Evolutionary conservation across 148 eudicot genomes (phyloP).

Genomic region (Cornus florida): DNA sequence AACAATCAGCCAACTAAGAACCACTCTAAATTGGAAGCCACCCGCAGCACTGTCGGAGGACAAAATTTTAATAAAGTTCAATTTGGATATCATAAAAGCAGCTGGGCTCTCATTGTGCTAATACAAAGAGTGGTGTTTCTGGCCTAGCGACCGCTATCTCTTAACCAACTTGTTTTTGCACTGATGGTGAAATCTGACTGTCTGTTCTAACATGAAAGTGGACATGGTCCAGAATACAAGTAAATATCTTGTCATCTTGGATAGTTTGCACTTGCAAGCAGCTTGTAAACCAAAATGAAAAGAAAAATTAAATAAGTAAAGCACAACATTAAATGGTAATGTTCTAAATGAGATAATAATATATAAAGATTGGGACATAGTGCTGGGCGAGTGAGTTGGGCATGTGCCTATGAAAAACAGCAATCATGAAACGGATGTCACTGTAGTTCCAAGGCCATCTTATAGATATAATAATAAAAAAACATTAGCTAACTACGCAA

Average conservation of each 20-base stretch:
- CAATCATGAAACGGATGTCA: not conserved
- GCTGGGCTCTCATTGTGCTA: not conserved
- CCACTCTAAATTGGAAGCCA: not conserved
- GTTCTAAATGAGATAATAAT: not conserved
- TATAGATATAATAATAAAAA: not conserved
- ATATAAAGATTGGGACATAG: not conserved
- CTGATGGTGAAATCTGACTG: not conserved
- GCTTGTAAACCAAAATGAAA: not conserved
- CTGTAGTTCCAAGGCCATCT: not conserved
- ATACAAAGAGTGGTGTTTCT: not conserved
- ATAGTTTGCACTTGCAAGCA: not conserved
- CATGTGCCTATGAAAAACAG: not conserved
- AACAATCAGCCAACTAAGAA: not conserved
- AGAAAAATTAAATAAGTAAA: not conserved
- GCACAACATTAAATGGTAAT: not conserved
- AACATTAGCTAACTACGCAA: not conserved
- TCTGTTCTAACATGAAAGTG: too few relatives aligned
- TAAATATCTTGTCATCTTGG: not conserved
- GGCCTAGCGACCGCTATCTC: too few relatives aligned
- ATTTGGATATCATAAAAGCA: not conserved
- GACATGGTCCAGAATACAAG: not conserved
- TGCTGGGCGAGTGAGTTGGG: too few relatives aligned
- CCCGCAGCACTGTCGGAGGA: not conserved
- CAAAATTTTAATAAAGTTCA: not conserved
- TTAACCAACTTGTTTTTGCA: too few relatives aligned